Conservation (phyloP, 768 basidiomycete species). For the Pholiota conissans region DNA sequence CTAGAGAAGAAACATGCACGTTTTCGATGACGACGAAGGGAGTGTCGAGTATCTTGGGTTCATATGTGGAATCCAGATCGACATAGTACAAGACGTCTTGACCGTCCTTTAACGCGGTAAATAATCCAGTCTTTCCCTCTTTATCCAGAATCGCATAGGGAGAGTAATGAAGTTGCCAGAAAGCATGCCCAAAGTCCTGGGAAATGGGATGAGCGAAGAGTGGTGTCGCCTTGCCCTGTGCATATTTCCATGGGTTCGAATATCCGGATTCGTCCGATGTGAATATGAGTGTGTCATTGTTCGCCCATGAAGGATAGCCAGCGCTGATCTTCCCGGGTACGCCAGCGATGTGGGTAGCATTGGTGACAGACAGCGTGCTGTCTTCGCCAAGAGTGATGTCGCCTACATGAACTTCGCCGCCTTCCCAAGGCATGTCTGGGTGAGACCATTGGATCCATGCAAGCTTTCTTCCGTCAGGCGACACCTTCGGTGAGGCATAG, state of each 20-base stretch:
- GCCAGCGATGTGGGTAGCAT: conserved; percentile 49
- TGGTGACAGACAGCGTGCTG: conserved; percentile 29
- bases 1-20: conserved; percentile 34
- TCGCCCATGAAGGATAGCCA: conserved; percentile 60
- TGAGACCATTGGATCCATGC: conserved; percentile 71
- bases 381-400: conserved; percentile 34
- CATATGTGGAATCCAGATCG: conserved; percentile 29
- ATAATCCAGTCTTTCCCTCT: conserved; percentile 31
- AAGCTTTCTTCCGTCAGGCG: conserved; percentile 55
- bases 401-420: conserved; percentile 53
- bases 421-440: conserved; percentile 63
- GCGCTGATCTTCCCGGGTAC: conserved; percentile 48
- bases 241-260: conserved; percentile 65
- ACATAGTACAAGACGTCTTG: conserved; percentile 39
- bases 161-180: conserved; percentile 51
- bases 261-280: conserved; percentile 66
- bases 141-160: conserved; percentile 46
- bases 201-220: conserved; percentile 41
- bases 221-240: conserved; percentile 32
- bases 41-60: conserved; percentile 32
- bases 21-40: conserved; percentile 42
- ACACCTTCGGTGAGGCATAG: conserved; percentile 65
- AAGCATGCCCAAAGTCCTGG: conserved; percentile 57
- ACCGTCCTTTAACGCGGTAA: conserved; percentile 42
- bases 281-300: conserved; percentile 57